Percentiles rank a stretch among this genome's conserved stretches.
These are phyloP conservation scores for Ceratocystiopsis brevicomis DNA, from an alignment of 2,329 filamentous ascomycete species.

Conservation along the genomic window DNA sequence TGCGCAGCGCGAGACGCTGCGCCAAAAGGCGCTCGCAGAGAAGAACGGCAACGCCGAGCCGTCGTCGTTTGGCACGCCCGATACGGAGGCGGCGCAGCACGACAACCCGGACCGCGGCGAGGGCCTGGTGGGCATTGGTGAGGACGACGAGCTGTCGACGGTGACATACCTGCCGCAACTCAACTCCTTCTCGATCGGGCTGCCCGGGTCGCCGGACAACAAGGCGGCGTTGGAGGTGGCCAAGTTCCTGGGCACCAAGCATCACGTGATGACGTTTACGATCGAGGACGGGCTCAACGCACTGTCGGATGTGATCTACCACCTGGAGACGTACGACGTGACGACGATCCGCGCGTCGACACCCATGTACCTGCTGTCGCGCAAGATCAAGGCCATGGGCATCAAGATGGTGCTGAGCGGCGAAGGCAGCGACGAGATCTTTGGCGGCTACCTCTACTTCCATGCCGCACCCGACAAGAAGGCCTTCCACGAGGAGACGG, in stretches of 20 bases:
- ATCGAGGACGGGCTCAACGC: conserved; percentile 94
- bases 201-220: conserved; percentile 82
- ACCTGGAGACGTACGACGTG: conserved; percentile 94
- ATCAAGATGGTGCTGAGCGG: conserved; percentile 99
- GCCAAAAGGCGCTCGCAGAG: conserved; percentile 48
- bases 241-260: conserved; percentile 91
- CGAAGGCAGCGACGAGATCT: conserved; percentile 95
- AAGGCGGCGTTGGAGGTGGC: conserved; percentile 83
- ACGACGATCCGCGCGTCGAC: conserved; percentile 97
- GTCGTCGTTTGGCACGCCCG: conserved; percentile 23
- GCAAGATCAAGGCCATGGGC: conserved; percentile 99
- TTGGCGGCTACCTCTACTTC: conserved; percentile 97
- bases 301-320: conserved; percentile 91
- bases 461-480: conserved; percentile 79
- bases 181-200: conserved; percentile 96
- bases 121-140: conserved; percentile 83
- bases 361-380: conserved; percentile 91
- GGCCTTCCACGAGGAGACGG: conserved; percentile 89
- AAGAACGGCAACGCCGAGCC: conserved; percentile 25
- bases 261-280: conserved; percentile 96
- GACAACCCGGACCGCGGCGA: conserved; percentile 42
- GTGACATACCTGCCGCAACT: conserved; percentile 84
- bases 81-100: conserved; percentile 12
- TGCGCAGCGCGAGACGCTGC: conserved; percentile 76
- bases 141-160: conserved; percentile 73